These are phyloP conservation scores for Stenogyne calaminthoides DNA, from an alignment of 305 asterid species.

Conservation along the genomic window DNA sequence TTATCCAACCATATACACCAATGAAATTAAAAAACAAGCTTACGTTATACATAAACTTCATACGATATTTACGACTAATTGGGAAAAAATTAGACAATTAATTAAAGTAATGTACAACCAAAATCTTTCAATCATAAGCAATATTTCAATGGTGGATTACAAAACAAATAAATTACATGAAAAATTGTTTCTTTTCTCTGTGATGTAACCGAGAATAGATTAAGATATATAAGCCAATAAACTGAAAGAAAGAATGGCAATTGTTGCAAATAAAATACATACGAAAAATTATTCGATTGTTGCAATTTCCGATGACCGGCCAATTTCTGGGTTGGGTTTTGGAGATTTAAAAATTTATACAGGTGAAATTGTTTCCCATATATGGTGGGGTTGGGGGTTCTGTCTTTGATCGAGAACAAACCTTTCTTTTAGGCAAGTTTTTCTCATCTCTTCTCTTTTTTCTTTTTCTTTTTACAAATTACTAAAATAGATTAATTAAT, in stretches of 20 bases:
- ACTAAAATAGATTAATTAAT: neutral
- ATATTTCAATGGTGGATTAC: slow-evolving; percentile 24
- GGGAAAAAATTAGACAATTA: neutral
- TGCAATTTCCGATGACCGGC: slow-evolving; percentile 36
- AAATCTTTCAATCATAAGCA: slow-evolving; percentile 27
- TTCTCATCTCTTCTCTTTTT: slow-evolving; percentile 41
- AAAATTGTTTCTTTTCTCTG: slow-evolving; percentile 19
- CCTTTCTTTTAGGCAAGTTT: slow-evolving; percentile 54
- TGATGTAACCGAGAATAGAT: slow-evolving; percentile 30
- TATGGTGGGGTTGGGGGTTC: slow-evolving; percentile 29
- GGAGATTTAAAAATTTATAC: slow-evolving; percentile 28
- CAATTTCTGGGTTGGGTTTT: slow-evolving; percentile 37
- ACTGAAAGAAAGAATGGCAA: neutral
- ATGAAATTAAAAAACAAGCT: neutral
- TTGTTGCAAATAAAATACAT: slow-evolving; percentile 22
- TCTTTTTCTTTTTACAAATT: neutral
- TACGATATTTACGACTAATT: slow-evolving; percentile 1
- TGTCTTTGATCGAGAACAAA: slow-evolving; percentile 50
- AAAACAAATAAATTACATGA: slow-evolving; percentile 10
- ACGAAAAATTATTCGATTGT: slow-evolving; percentile 4
- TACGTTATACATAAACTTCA: slow-evolving; percentile 5
- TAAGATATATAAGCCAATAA: slow-evolving; percentile 14
- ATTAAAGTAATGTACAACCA: slow-evolving; percentile 32
- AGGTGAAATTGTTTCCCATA: neutral
- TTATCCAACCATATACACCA: neutral